Evolutionary conservation across 495 filamentous ascomycete species (phyloP).

Genomic region (Aspergillus sparsus): DNA sequence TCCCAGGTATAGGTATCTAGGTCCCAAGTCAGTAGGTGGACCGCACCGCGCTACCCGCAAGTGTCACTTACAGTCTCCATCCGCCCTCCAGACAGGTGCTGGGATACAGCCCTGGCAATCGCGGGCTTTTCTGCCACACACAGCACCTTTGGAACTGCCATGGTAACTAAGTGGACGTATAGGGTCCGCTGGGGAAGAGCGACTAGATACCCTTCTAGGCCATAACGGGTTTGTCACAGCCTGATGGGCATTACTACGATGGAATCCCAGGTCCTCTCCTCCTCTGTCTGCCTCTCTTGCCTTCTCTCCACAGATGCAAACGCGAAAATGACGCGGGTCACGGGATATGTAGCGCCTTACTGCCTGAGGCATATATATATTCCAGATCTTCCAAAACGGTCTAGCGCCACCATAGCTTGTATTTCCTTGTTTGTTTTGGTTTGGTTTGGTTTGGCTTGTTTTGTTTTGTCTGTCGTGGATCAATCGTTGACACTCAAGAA

Average conservation of each 20-base stretch:
- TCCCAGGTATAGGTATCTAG: conserved; percentile 60
- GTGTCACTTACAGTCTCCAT: conserved; percentile 63
- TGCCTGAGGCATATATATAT: conserved; percentile 2
- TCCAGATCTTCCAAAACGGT: not conserved
- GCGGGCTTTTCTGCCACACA: conserved; percentile 98
- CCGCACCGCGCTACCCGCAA: conserved; percentile 2
- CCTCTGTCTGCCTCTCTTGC: not conserved
- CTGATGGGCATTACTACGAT: not conserved
- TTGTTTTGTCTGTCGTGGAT: not conserved
- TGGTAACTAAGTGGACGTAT: conserved; percentile 7
- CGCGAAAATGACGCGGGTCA: conserved; percentile 22
- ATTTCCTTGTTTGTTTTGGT: conserved; percentile 8
- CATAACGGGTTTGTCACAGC: not conserved
- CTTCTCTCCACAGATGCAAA: not conserved
- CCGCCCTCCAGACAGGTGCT: conserved; percentile 77
- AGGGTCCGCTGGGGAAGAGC: not conserved
- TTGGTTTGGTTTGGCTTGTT: conserved; percentile 8
- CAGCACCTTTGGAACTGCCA: conserved; percentile 60
- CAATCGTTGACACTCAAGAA: too few relatives aligned
- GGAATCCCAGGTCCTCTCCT: not conserved
- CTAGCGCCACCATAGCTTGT: conserved; percentile 5
- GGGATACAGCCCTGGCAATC: conserved; percentile 90
- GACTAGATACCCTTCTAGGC: not conserved
- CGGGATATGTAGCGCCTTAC: conserved; percentile 7
- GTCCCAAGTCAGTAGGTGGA: conserved; percentile 29